phyloP scores from a whole-genome alignment of 495 filamentous ascomycete species.

The Durotheca rogersii region DNA sequence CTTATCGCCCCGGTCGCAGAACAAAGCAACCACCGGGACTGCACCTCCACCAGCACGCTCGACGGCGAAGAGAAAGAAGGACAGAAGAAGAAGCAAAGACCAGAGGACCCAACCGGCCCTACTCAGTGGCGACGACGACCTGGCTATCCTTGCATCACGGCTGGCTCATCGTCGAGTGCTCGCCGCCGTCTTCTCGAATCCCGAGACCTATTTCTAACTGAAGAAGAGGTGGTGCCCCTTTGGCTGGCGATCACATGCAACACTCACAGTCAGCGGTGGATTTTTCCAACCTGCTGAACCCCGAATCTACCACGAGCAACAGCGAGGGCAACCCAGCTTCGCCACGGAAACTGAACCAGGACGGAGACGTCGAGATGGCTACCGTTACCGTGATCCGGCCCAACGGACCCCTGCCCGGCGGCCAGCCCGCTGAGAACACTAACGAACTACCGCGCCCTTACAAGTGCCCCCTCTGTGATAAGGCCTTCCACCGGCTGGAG shows the following conservation, averaged over 20 bases:
- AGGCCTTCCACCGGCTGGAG: conserved; percentile 97
- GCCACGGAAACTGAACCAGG: conserved; percentile 15
- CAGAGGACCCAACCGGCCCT: neutral
- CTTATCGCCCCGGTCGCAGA: conserved; percentile 4
- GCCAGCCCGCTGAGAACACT: conserved; percentile 51
- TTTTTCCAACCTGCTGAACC: conserved; percentile 78
- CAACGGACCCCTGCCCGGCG: conserved; percentile 63
- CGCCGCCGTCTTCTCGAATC: conserved; percentile 5
- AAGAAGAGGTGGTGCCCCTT: conserved; percentile 33
- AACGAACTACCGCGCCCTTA: conserved; percentile 90
- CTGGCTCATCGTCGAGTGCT: conserved; percentile 4
- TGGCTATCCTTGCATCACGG: conserved; percentile 2
- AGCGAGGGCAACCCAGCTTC: conserved; percentile 25
- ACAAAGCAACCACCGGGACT: neutral
- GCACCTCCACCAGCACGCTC: conserved; percentile 4
- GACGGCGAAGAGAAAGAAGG: neutral
- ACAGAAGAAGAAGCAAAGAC: neutral
- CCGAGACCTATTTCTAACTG: conserved; percentile 16
- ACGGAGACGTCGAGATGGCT: conserved; percentile 61
- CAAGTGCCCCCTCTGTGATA: conserved; percentile 97
- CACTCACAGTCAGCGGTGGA: conserved; percentile 68
- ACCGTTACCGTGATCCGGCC: conserved; percentile 68
- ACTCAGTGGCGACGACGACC: conserved; percentile 3
- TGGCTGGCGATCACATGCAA: conserved; percentile 66
- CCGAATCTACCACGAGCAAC: conserved; percentile 47